A percentile compares a stretch with the other conserved stretches of the same genome.
These are phyloP conservation scores for Rhexocercosporidium sp. DNA, from an alignment of 2,329 filamentous ascomycete genomes.

Conservation along the genomic window DNA sequence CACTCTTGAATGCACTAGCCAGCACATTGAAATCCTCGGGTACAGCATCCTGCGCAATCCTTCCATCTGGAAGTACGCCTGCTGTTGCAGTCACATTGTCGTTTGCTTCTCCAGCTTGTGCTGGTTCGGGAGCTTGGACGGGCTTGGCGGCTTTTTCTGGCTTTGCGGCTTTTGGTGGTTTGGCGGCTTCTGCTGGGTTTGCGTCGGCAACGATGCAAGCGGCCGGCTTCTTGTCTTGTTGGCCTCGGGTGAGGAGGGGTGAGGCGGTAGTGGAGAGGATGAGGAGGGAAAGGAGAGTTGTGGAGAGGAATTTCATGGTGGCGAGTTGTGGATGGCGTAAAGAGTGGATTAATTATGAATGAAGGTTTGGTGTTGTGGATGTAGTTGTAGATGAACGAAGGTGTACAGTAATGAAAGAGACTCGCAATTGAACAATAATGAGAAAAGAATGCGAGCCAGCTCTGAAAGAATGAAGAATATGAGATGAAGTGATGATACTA, in stretches of 20 bases:
- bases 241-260: neutral
- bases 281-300: slow-evolving; percentile 2
- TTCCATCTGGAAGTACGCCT: slow-evolving; percentile 11
- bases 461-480: neutral
- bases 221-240: neutral
- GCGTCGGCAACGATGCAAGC: neutral
- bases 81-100: neutral
- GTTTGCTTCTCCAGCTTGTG: neutral
- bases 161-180: neutral
- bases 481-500: neutral
- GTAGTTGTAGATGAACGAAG: neutral
- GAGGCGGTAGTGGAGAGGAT: neutral
- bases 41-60: slow-evolving; percentile 24
- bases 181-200: neutral
- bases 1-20: slow-evolving; percentile 34
- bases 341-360: slow-evolving; percentile 5
- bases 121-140: neutral
- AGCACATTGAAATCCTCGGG: slow-evolving; percentile 34
- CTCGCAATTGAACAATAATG: neutral
- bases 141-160: neutral
- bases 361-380: neutral
- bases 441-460: slow-evolving; percentile 14
- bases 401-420: neutral
- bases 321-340: neutral
- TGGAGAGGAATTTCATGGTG: slow-evolving; percentile 5